These are phyloP conservation scores for Epichloe gansuensis DNA, from an alignment of 2,329 filamentous ascomycete species.

Conservation along the genomic window DNA sequence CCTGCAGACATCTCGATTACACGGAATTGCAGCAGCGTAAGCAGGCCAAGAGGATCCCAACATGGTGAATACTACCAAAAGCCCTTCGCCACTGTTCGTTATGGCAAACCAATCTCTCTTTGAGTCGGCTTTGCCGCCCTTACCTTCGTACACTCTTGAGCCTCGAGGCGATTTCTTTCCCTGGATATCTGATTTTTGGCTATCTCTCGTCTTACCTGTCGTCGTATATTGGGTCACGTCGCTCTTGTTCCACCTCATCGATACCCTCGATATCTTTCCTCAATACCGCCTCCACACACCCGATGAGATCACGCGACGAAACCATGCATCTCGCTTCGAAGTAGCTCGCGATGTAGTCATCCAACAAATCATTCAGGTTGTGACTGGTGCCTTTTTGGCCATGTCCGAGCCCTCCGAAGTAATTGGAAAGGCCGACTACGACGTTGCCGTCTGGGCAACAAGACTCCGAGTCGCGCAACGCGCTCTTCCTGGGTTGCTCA, in stretches of 20 bases:
- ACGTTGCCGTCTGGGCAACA: conserved; percentile 81
- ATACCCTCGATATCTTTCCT: conserved; percentile 73
- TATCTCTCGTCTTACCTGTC: conserved; percentile 64
- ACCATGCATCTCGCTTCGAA: conserved; percentile 73
- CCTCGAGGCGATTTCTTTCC: conserved; percentile 60
- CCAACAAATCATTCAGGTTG: conserved; percentile 81
- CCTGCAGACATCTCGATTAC: neutral
- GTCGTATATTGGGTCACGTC: conserved; percentile 83
- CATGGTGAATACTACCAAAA: conserved; percentile 29
- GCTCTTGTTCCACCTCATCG: conserved; percentile 74
- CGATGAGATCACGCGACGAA: conserved; percentile 75
- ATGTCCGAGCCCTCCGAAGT: conserved; percentile 62
- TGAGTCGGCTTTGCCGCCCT: conserved; percentile 56
- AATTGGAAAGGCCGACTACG: conserved; percentile 67
- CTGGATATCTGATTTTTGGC: conserved; percentile 68
- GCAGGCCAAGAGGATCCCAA: neutral
- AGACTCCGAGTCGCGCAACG: conserved; percentile 68
- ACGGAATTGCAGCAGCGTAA: neutral
- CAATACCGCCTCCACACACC: conserved; percentile 92
- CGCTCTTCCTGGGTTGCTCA: conserved; percentile 59
- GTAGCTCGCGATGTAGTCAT: conserved; percentile 83
- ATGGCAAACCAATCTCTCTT: conserved; percentile 43
- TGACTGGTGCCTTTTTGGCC: conserved; percentile 53
- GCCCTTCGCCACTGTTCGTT: conserved; percentile 18
- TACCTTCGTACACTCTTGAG: conserved; percentile 66